Evolutionary conservation across 768 basidiomycete species (phyloP).

Genomic region (Amanita rimosa): DNA sequence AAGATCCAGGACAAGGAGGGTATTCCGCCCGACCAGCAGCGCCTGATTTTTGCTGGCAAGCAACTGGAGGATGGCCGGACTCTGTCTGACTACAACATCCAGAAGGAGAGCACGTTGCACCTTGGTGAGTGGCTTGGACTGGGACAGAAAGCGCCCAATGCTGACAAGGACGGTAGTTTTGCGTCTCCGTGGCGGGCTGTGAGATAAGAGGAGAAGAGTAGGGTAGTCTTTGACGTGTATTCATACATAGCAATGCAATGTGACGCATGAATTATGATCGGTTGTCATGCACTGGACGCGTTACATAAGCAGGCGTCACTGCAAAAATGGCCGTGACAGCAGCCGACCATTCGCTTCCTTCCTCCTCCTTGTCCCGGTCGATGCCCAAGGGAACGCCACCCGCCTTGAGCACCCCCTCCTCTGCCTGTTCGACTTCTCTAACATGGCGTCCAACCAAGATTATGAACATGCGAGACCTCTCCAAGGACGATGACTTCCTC

Average conservation of each 20-base stretch:
- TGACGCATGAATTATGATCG: neutral
- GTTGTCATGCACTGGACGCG: neutral
- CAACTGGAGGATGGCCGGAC: slow-evolving; percentile 87
- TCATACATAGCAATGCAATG: neutral
- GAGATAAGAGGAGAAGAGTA: neutral
- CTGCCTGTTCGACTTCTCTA: slow-evolving; percentile 18
- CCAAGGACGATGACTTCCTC: slow-evolving; percentile 86
- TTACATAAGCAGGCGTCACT: slow-evolving; percentile 8
- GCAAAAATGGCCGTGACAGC: slow-evolving; percentile 15
- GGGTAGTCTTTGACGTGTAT: neutral
- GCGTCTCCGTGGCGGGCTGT: slow-evolving; percentile 30
- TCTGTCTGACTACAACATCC: slow-evolving; percentile 58
- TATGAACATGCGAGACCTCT: slow-evolving; percentile 86
- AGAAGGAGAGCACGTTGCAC: slow-evolving; percentile 57
- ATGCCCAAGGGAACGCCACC: slow-evolving; percentile 13
- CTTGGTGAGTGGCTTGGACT: slow-evolving; percentile 19
- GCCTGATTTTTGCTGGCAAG: slow-evolving; percentile 83
- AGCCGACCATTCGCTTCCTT: slow-evolving; percentile 11
- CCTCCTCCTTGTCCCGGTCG: slow-evolving; percentile 10
- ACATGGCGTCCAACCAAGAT: slow-evolving; percentile 78
- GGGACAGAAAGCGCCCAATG: slow-evolving; percentile 5
- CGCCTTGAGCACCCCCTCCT: slow-evolving; percentile 18
- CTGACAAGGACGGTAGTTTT: slow-evolving; percentile 18
- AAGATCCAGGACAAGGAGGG: slow-evolving; percentile 74
- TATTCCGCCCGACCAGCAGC: slow-evolving; percentile 21